Conservation (phyloP, 306 rosid species). For the Begonia masoniana region DNA sequence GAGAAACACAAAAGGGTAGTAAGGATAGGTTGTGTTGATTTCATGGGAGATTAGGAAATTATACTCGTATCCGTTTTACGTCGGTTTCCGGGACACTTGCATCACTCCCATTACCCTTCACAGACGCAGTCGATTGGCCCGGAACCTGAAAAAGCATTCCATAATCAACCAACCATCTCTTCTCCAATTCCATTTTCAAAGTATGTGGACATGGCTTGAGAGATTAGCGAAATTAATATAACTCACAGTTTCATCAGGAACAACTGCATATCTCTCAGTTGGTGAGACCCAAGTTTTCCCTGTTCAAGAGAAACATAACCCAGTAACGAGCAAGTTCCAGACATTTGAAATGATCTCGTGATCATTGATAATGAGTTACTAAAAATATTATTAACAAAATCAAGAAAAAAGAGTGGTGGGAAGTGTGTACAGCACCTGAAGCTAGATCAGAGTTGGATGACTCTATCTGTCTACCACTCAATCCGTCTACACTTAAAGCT, state of each 20-base stretch:
- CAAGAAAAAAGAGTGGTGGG: conserved; percentile 4
- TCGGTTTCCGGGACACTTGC: conserved; percentile 64
- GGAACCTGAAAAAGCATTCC: conserved; percentile 37
- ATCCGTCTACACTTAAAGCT: conserved; percentile 83
- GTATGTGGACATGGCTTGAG: neutral
- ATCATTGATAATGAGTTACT: too few species aligned
- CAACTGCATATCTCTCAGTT: conserved; percentile 83
- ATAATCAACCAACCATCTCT: too few species aligned
- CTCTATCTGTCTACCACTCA: conserved; percentile 57
- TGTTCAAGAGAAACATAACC: conserved; percentile 12
- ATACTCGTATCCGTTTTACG: conserved; percentile 41
- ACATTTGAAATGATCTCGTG: neutral
- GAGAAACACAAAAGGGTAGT: too few species aligned
- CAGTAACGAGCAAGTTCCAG: conserved; percentile 3
- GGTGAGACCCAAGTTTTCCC: conserved; percentile 61
- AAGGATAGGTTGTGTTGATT: too few species aligned
- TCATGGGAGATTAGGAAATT: conserved; percentile 1
- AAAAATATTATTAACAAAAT: neutral
- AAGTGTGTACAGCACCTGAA: conserved; percentile 40
- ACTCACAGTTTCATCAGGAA: conserved; percentile 91
- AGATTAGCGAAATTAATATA: neutral
- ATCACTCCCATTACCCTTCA: conserved; percentile 42
- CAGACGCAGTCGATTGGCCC: conserved; percentile 30
- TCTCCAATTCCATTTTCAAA: conserved; percentile 1
- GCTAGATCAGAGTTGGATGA: conserved; percentile 52